Conservation (phyloP, 208 protist species). For the Zelonia costaricensis region DNA sequence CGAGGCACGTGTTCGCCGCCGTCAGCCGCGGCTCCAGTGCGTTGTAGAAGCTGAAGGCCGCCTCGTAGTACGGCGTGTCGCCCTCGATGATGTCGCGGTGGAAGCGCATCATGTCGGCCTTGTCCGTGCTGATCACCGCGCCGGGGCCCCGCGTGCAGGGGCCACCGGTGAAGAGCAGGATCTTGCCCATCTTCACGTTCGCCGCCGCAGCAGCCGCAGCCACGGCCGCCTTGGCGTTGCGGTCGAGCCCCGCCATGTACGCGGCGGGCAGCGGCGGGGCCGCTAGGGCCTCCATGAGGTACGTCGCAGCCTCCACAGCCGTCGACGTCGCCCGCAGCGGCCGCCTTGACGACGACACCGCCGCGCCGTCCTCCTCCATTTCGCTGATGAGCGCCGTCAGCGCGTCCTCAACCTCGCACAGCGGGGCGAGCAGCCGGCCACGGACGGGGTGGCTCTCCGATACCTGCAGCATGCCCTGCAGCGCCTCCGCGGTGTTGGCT, state of each 20-base stretch:
- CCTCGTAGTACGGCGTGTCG: constrained; percentile 73
- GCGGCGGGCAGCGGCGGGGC: constrained; percentile 14
- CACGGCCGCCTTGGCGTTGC: constrained; percentile 8
- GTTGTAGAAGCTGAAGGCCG: constrained; percentile 90
- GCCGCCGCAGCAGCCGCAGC: constrained; percentile 1
- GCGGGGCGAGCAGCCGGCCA: constrained; percentile 93
- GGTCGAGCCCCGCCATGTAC: constrained; percentile 11
- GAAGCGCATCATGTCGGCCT: constrained; percentile 96
- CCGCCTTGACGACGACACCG: constrained; percentile 54
- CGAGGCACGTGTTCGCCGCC: constrained; percentile 91
- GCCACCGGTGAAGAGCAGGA: constrained; percentile 96
- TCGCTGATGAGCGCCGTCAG: constrained; percentile 59
- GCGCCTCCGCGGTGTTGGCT: constrained; percentile 38
- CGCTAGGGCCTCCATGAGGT: constrained; percentile 60
- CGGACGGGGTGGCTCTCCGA: constrained; percentile 56
- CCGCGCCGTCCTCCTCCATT: constrained; percentile 47
- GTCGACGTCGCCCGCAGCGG: constrained; percentile 73
- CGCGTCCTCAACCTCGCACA: constrained; percentile 89
- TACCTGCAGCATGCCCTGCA: constrained; percentile 65
- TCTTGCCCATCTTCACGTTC: constrained; percentile 36
- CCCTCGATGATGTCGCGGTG: constrained; percentile 96
- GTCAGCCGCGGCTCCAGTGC: constrained; percentile 86
- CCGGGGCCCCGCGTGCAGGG: constrained; percentile 95
- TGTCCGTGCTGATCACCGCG: constrained; percentile 85
- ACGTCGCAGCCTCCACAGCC: constrained; percentile 62